Evolutionary conservation across 2,329 filamentous ascomycete species (phyloP).

Genomic region (Decorospora gaudefroyi): DNA sequence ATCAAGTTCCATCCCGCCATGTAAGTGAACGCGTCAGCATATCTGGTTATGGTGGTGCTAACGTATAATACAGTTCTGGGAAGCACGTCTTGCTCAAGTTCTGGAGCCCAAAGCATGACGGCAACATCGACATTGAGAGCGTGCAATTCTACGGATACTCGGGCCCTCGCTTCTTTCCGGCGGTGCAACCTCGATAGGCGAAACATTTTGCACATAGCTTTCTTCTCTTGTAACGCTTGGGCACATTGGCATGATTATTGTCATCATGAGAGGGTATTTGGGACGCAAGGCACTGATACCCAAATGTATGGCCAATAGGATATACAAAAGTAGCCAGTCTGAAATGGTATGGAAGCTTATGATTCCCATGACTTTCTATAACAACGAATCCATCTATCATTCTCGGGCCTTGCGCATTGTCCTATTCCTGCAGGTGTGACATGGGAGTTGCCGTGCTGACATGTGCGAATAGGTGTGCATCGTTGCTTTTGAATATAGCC

Average conservation of each 20-base stretch:
- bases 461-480: no score
- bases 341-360: no score
- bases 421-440: no score
- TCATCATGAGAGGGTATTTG: conserved; percentile 4
- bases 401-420: no score
- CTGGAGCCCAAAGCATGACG: conserved; percentile 75
- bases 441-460: no score
- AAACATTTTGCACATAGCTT: background rate
- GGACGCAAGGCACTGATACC: conserved; percentile 27
- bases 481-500: no score
- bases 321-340: no score
- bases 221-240: background rate
- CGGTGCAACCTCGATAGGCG: conserved; percentile 55
- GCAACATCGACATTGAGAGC: conserved; percentile 88
- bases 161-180: conserved; percentile 81
- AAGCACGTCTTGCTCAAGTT: conserved; percentile 87
- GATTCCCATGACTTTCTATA: no score
- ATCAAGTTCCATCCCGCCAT: conserved; percentile 84
- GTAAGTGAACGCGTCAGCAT: no score
- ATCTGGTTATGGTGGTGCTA: no score
- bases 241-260: background rate
- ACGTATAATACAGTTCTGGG: conserved; percentile 60
- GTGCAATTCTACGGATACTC: conserved; percentile 83
- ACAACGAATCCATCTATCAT: no score
- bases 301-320: conserved; percentile 38